phyloP scores from a whole-genome alignment of 495 filamentous ascomycete genomes.

The Recurvomyces mirabilis region DNA sequence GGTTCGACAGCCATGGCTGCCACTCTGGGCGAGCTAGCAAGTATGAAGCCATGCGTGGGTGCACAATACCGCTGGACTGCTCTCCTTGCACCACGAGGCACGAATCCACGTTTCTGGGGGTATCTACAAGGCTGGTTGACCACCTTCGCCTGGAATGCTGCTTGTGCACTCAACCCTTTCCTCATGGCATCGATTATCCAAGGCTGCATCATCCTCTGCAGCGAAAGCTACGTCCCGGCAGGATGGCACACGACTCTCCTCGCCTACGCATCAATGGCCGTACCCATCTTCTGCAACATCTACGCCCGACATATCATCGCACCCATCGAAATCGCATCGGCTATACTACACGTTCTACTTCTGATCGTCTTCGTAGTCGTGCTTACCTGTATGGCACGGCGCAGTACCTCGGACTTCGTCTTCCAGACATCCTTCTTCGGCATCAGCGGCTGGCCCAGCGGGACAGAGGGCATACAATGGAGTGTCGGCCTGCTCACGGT shows the following conservation, averaged over 20 bases:
- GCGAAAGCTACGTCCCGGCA: not conserved
- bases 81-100: slow-evolving; percentile 10
- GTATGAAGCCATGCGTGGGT: slow-evolving; percentile 23
- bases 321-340: not conserved
- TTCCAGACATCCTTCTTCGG: slow-evolving; percentile 11
- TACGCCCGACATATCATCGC: not conserved
- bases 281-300: slow-evolving; percentile 5
- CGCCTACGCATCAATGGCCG: not conserved
- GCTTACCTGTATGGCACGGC: slow-evolving; percentile 1
- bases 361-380: slow-evolving; percentile 6
- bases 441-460: slow-evolving; percentile 3
- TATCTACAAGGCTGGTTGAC: slow-evolving; percentile 19
- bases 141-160: slow-evolving; percentile 4
- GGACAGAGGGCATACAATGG: slow-evolving; percentile 13
- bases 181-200: slow-evolving; percentile 1
- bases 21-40: slow-evolving; percentile 31
- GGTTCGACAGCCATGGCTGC: slow-evolving; percentile 24
- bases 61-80: slow-evolving; percentile 20
- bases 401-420: slow-evolving; percentile 6
- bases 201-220: slow-evolving; percentile 3
- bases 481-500: slow-evolving; percentile 9
- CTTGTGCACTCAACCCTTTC: slow-evolving; percentile 3
- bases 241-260: slow-evolving; percentile 4
- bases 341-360: not conserved
- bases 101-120: slow-evolving; percentile 18